Evolutionary conservation across 2,329 filamentous ascomycete genomes (phyloP).

Genomic region (Monosporascus ibericus): DNA sequence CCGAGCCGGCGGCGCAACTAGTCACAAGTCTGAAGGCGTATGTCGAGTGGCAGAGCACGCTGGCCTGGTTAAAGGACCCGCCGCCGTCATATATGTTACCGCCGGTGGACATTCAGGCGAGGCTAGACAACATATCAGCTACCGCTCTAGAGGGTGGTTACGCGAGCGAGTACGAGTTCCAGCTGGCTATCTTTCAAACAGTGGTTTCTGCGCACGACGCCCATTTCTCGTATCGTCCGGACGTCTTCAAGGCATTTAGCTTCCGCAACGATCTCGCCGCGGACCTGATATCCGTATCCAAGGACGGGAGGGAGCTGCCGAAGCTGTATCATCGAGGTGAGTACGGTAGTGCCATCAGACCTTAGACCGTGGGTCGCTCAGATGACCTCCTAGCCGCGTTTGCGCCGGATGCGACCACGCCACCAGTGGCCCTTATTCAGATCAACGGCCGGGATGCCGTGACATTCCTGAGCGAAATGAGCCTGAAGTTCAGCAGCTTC

Average conservation of each 20-base stretch:
- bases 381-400: constrained; percentile 16
- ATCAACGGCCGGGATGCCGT: constrained; percentile 53
- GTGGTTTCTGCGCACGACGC: constrained; percentile 56
- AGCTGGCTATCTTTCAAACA: constrained; percentile 46
- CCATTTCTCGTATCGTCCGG: constrained; percentile 53
- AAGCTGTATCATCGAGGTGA: constrained; percentile 47
- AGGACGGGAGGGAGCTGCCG: constrained; percentile 52
- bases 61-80: constrained; percentile 43
- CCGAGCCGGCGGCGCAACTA: constrained; percentile 27
- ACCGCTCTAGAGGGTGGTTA: constrained; percentile 37
- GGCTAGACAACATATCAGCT: constrained; percentile 37
- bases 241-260: constrained; percentile 46
- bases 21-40: constrained; percentile 34
- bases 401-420: constrained; percentile 7
- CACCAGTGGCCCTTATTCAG: constrained; percentile 41
- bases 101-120: constrained; percentile 39
- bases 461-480: constrained; percentile 40
- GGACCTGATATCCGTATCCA: constrained; percentile 52
- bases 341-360: constrained; percentile 7
- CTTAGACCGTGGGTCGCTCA: constrained; percentile 2
- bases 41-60: constrained; percentile 41
- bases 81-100: constrained; percentile 45
- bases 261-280: constrained; percentile 28
- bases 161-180: constrained; percentile 48
- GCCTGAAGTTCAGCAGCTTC: constrained; percentile 36